phyloP scores from a whole-genome alignment of 176 grass and related monocot genomes.

The Oryza punctata region DNA sequence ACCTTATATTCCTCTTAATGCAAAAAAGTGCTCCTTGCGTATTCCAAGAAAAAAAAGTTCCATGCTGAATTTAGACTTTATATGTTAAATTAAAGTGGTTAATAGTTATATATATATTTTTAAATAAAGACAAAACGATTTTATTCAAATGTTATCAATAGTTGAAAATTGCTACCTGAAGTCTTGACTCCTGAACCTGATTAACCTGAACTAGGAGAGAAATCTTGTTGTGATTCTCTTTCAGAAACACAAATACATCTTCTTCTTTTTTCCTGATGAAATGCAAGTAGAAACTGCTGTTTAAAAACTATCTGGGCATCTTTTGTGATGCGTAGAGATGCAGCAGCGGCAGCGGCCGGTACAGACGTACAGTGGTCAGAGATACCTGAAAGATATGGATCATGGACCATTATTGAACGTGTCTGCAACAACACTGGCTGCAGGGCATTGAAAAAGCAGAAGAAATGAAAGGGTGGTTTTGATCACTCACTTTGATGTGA shows the following conservation, averaged over 20 bases:
- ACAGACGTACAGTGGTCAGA: slow-evolving; percentile 21
- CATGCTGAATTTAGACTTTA: too few relatives aligned
- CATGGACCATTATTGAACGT: not conserved
- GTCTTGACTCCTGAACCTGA: too few relatives aligned
- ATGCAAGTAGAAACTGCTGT: not conserved
- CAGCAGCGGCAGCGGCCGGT: not conserved
- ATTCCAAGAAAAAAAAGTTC: too few relatives aligned
- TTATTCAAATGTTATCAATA: too few relatives aligned
- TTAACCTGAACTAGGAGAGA: not conserved
- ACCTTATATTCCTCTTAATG: too few relatives aligned
- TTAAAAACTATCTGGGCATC: not conserved
- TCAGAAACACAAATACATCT: not conserved
- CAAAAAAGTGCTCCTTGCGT: too few relatives aligned
- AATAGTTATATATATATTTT: too few relatives aligned
- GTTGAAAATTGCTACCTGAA: too few relatives aligned
- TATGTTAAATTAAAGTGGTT: too few relatives aligned
- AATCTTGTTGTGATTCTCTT: too few relatives aligned
- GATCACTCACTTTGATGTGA: not conserved
- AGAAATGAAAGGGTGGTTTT: not conserved
- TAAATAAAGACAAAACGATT: too few relatives aligned
- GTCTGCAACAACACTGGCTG: slow-evolving; percentile 23
- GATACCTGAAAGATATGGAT: slow-evolving; percentile 34
- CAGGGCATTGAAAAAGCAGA: slow-evolving; percentile 9
- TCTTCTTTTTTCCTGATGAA: not conserved
- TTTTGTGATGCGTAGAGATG: not conserved